Base-by-base conservation (phyloP, 78 protist genomes). In the Anaeramoeba flamelloides region DNA sequence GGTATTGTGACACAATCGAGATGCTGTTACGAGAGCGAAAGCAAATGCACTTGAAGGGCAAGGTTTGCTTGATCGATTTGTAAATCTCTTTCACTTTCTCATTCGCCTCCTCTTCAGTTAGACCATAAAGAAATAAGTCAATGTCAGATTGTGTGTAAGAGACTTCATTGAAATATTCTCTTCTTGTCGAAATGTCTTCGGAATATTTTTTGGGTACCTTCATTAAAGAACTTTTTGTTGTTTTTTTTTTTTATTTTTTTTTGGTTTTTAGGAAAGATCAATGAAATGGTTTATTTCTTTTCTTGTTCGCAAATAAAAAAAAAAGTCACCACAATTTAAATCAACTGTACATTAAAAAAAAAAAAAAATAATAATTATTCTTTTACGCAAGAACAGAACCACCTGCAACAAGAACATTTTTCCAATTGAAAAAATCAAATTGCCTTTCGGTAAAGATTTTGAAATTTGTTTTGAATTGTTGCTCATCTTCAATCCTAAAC, bases 101-200 rank as follows among this genome's bases (percentile, higher is more conserved):
- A 36, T 33, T 37, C 8, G 78, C 78, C 17, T 76, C 78, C 17
- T 76, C 78, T 30, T 64, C 74, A 36, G 8, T 76, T 36, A 76
- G 8, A 26, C 78, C 78, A 76, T 76, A 76, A 76, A 76, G 78
- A 17, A 76, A 76, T 22, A 76, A 22, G 17, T 76, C 78, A 76
- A 76, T 17, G 17, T 76, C 78, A 26, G 78, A 76, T 26, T 76
- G 8, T 33, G 74, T 22, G 17, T 76, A 76, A 36, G n/a, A n/a
- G n/a, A n/a, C n/a, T n/a, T n/a, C n/a, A n/a, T n/a, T n/a, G n/a
- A n/a, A n/a, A n/a, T n/a, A n/a, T n/a, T n/a, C n/a, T n/a, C n/a
- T 26, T 26, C 12, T 76, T 76, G 17, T 26, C 8, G 8, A 26
- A 76, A 76, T 26, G 17, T 22, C 17, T 36, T 22, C 17, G 8